These are phyloP conservation scores for Calonectria crousiana DNA, from an alignment of 2,329 filamentous ascomycete genomes.

Conservation along the genomic window DNA sequence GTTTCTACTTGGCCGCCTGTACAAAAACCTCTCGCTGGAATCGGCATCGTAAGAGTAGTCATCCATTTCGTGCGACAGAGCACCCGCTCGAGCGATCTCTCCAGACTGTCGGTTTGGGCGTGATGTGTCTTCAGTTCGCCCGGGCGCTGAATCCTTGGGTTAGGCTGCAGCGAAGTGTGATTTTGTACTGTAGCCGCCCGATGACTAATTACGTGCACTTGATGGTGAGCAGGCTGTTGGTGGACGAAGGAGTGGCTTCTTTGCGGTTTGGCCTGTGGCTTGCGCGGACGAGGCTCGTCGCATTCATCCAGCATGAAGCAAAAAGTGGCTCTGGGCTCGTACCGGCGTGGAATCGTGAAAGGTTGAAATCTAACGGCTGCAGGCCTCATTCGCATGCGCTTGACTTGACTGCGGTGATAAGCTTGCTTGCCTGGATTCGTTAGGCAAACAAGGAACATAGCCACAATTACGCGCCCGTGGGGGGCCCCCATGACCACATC, in stretches of 20 bases:
- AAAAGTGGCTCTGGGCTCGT: background rate
- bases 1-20: background rate
- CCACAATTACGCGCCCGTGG: background rate
- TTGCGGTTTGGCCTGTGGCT: background rate
- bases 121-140: background rate
- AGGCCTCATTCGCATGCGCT: background rate
- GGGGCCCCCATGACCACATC: constrained; percentile 6
- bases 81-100: background rate
- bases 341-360: background rate
- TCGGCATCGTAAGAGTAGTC: background rate
- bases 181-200: background rate
- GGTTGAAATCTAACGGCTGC: background rate
- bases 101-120: background rate
- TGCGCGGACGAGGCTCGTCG: background rate
- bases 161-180: background rate
- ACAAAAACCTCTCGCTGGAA: background rate
- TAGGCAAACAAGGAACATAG: background rate
- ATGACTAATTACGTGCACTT: background rate
- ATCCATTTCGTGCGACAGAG: background rate
- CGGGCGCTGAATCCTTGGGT: background rate
- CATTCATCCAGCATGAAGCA: background rate
- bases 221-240: background rate
- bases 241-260: background rate
- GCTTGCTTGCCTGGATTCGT: background rate
- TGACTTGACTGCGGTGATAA: background rate